Evolutionary conservation across 495 filamentous ascomycete genomes (phyloP).

Genomic region (Acidiella bohemica): DNA sequence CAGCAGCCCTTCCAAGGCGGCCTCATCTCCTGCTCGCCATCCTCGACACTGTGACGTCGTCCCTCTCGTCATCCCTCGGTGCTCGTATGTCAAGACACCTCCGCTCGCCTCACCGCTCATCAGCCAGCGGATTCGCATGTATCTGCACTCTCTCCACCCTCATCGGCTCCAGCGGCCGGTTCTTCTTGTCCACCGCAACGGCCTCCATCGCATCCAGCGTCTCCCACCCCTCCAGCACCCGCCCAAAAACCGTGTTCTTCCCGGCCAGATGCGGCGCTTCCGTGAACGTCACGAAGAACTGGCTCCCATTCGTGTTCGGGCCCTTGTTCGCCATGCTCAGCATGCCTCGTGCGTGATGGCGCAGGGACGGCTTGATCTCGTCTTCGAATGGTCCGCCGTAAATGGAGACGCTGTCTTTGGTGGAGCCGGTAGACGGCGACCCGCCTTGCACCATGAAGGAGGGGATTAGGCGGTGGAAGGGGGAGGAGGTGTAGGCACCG

Average conservation of each 20-base stretch:
- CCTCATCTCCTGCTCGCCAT: too few species aligned
- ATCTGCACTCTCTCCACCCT: conserved; percentile 66
- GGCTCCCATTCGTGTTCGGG: conserved; percentile 73
- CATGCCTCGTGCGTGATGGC: conserved; percentile 76
- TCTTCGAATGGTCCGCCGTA: conserved; percentile 77
- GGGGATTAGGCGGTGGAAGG: conserved; percentile 80
- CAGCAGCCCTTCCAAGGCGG: too few species aligned
- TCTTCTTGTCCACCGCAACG: conserved; percentile 81
- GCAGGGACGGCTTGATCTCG: conserved; percentile 74
- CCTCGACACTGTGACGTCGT: too few species aligned
- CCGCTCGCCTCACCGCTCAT: conserved; percentile 11
- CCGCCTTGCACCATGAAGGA: conserved; percentile 89
- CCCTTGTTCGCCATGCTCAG: conserved; percentile 89
- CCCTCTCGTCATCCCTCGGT: too few species aligned
- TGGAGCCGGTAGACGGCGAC: conserved; percentile 50
- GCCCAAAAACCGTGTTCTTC: conserved; percentile 86
- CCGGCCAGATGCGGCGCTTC: conserved; percentile 86
- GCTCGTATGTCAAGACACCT: too few species aligned
- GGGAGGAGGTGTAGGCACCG: conserved; percentile 69
- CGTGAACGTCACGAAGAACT: conserved; percentile 86
- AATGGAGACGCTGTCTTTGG: conserved; percentile 53
- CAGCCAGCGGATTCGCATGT: conserved; percentile 87
- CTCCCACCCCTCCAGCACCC: conserved; percentile 53
- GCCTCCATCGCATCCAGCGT: conserved; percentile 65
- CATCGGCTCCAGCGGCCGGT: conserved; percentile 56